phyloP scores from a whole-genome alignment of 2,329 filamentous ascomycete species.

The Exophiala sp. region DNA sequence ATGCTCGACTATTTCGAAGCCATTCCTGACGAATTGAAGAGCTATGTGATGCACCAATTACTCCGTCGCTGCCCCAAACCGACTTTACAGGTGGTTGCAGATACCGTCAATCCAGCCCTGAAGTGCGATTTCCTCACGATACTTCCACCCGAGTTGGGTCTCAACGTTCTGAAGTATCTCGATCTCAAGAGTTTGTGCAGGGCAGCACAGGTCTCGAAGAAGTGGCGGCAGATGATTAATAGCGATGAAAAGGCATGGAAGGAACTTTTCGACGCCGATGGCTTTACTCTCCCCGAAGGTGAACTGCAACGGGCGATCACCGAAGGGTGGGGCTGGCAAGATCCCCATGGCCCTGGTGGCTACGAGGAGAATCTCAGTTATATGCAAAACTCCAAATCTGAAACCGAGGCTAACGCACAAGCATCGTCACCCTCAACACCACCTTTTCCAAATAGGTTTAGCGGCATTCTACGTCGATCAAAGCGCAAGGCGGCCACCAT shows the following conservation, averaged over 20 bases:
- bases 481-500: slow-evolving; percentile 50
- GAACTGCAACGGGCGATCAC: slow-evolving; percentile 81
- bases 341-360: slow-evolving; percentile 69
- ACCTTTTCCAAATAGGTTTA: slow-evolving; percentile 14
- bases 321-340: slow-evolving; percentile 98
- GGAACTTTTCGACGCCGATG: slow-evolving; percentile 79
- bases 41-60: slow-evolving; percentile 95
- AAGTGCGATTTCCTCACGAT: slow-evolving; percentile 89
- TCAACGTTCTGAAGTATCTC: slow-evolving; percentile 83
- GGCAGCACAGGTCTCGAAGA: slow-evolving; percentile 88
- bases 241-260: slow-evolving; percentile 96
- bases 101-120: slow-evolving; percentile 86
- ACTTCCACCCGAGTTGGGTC: slow-evolving; percentile 78
- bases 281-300: slow-evolving; percentile 71
- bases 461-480: slow-evolving; percentile 32
- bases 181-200: slow-evolving; percentile 82
- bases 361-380: slow-evolving; percentile 77
- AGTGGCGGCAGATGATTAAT: slow-evolving; percentile 87
- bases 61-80: slow-evolving; percentile 82
- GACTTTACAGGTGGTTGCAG: slow-evolving; percentile 83
- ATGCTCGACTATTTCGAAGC: slow-evolving; percentile 89
- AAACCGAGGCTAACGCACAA: slow-evolving; percentile 32
- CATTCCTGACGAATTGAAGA: slow-evolving; percentile 87
- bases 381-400: slow-evolving; percentile 37
- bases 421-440: slow-evolving; percentile 17